phyloP scores from a whole-genome alignment of 148 eudicot genomes.

The Cornus suecica region DNA sequence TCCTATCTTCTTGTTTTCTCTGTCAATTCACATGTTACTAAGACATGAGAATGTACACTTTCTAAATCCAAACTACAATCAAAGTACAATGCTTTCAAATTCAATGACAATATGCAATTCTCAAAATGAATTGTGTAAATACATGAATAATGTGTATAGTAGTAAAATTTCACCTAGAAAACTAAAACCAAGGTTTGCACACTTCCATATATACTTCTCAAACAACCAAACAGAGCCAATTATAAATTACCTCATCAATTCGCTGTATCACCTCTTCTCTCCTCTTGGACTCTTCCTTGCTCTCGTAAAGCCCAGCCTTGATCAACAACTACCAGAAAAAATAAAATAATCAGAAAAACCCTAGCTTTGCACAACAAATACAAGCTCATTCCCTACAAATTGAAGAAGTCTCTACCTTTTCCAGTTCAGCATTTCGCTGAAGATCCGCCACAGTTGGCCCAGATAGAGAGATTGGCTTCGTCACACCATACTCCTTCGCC shows the following conservation, averaged over 20 bases:
- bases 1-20: background rate
- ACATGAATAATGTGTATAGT: background rate
- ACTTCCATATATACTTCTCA: background rate
- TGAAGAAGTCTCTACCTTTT: conserved; percentile 30
- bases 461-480: conserved; percentile 55
- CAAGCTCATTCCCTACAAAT: background rate
- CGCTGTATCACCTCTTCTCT: conserved; percentile 54
- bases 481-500: conserved; percentile 35
- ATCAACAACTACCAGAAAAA: conserved; percentile 37
- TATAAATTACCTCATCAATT: conserved; percentile 59
- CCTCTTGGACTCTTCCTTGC: conserved; percentile 45
- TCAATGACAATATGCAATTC: background rate
- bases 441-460: conserved; percentile 62
- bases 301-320: conserved; percentile 59
- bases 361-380: background rate
- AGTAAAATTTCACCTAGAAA: background rate
- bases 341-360: background rate
- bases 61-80: background rate
- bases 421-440: conserved; percentile 47
- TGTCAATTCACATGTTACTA: background rate
- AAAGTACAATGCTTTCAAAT: background rate
- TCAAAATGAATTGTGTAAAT: background rate
- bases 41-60: background rate
- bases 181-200: background rate
- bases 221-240: background rate